Evolutionary conservation across 164 flowering plant genomes (phyloP), one percentile per base, ranked within the genome.

Genomic region (Liriodendron chinense): DNA sequence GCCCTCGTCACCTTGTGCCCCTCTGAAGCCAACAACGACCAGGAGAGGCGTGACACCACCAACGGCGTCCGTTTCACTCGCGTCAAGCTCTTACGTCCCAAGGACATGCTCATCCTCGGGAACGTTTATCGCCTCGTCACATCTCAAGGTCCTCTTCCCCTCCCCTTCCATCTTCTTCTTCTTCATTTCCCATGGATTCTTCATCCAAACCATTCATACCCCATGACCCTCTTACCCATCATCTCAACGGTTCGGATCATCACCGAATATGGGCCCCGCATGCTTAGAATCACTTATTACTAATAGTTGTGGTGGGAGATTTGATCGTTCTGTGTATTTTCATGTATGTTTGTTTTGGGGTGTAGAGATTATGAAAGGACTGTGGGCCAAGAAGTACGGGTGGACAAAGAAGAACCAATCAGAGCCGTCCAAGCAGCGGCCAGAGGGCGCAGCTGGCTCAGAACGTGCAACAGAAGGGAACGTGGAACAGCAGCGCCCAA

Each of bases 291-390:
- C 43, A 34, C 5, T 6, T 34, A 34, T 34, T 34, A 34, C 43
- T 34, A 34, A 34, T 34, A 34, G 43, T 34, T 34, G 43, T 24
- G 43, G 43, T 34, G 43, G 43, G 43, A 34, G 43, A 34, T 34
- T 34, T n/a, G 25, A 14, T 9, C 20, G 16, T 2, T 56, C 28
- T 21, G 24, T 62, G 12, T 43, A 6, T 74, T 1, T 1, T n/a
- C 47, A 65, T 26, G 22, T 22, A 3, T n/a, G 66, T 64, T 9
- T 20, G 16, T 64, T 12, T 23, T n/a, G 80, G 59, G 72, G 66
- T 85, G 77, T 74, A 96, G 99, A 96, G 80, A 97, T 94, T 21
- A 93, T 94, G 98, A 94, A 91, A 69, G 97, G 92, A 20, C 78
- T 96, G 83, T 79, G 80, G 87, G 98, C 91, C 6, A 96, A 87